Base-by-base conservation (phyloP, 192 early-diverging fungal species). In the Rhizophagus sp. region DNA sequence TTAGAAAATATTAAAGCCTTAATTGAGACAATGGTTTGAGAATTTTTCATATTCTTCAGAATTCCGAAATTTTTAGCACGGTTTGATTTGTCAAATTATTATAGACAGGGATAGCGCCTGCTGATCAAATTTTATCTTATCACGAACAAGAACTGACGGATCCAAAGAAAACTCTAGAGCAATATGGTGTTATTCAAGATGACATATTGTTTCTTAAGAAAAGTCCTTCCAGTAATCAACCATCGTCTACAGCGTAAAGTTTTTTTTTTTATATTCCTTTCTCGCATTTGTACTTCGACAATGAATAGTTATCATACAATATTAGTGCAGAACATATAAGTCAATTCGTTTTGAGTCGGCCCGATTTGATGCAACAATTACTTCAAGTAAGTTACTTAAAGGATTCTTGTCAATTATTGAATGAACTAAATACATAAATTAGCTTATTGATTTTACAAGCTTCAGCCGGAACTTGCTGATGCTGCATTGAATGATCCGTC, bases 1-100 rank as follows among this genome's bases (percentile, higher is more conserved):
- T 84, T 95, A 39, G 91, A 92, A 80, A 91, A 94, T 84, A 86
- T 97, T 41, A 88, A 90, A 76, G 96, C 94, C 30, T 87, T 98
- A 30, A 87, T 96, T n/a, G 96, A 97, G 84, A 90, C 87, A n/a
- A 94, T 96, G 84, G 90, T 91, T 65, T 47, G 17, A 17, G 9
- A 27, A 34, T 39, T 27, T 74, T 30, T 62, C 1, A 34, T 47
- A 10, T 47, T 47, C 39, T 41, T 41, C 30, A 52, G 15, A 27
- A 74, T 41, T 6, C 49, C 39, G 41, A 61, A 68, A 34, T 76
- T 66, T 75, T 24, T 47, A 47, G 44, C 11, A 12, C 25, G 5
- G 47, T 64, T 72, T 66, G 50, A 30, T 36, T 73, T 17, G 13
- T 24, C 71, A 44, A 15, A 33, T 15, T 34, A 15, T 47, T 75